These are phyloP conservation scores for Leccinum proliferum DNA, from an alignment of 1,284 basidiomycete species.

Conservation along the genomic window DNA sequence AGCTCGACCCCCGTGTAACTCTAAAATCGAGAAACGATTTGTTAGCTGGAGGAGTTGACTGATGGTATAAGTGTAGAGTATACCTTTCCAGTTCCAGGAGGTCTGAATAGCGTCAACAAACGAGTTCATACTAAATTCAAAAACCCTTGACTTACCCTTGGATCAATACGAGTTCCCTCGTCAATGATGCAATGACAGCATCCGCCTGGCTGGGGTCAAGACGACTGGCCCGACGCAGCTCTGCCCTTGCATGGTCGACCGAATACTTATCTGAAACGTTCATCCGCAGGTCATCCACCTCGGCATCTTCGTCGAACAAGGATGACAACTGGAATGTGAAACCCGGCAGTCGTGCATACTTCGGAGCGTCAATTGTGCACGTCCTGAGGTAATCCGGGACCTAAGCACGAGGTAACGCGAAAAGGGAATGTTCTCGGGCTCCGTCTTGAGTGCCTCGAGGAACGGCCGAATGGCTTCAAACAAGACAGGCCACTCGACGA, in stretches of 20 bases:
- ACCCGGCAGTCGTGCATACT: slow-evolving; percentile 40
- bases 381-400: slow-evolving; percentile 28
- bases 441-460: slow-evolving; percentile 45
- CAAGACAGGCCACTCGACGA: slow-evolving; percentile 57
- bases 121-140: neutral
- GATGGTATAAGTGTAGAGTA: neutral
- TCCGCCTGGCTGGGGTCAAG: slow-evolving; percentile 66
- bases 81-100: slow-evolving; percentile 75
- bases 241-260: slow-evolving; percentile 33
- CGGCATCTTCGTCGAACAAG: slow-evolving; percentile 28
- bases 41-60: neutral
- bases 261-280: slow-evolving; percentile 16
- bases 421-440: slow-evolving; percentile 52
- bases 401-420: slow-evolving; percentile 43
- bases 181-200: slow-evolving; percentile 56
- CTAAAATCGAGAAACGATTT: slow-evolving; percentile 25
- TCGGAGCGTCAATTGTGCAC: slow-evolving; percentile 40
- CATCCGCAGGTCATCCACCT: slow-evolving; percentile 19
- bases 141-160: slow-evolving; percentile 50
- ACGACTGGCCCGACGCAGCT: slow-evolving; percentile 40
- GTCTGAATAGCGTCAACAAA: slow-evolving; percentile 33
- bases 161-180: slow-evolving; percentile 56
- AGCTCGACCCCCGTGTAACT: slow-evolving; percentile 66
- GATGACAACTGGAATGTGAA: slow-evolving; percentile 47
- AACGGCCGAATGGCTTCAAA: slow-evolving; percentile 60